phyloP scores from a whole-genome alignment of 1,284 basidiomycete genomes.

The Rhizoctonia solani region DNA sequence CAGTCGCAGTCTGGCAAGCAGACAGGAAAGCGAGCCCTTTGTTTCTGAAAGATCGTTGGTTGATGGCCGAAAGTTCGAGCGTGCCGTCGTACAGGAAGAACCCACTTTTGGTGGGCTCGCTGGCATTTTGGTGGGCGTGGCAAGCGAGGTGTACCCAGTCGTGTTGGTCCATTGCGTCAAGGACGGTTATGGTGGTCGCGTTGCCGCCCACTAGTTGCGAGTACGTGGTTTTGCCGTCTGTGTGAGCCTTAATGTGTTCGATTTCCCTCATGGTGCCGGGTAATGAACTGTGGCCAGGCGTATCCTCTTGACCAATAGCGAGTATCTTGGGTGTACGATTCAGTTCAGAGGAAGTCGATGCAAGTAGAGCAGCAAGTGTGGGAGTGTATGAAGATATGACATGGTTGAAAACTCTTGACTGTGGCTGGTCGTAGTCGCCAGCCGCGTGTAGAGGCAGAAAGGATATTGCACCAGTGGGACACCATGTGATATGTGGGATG shows the following conservation, averaged over 20 bases:
- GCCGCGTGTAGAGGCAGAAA: too few species aligned
- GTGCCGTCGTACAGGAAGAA: slow-evolving; percentile 9
- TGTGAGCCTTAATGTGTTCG: not conserved
- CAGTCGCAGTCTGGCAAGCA: slow-evolving; percentile 30
- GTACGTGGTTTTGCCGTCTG: not conserved
- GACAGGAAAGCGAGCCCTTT: slow-evolving; percentile 27
- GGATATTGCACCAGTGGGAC: slow-evolving; percentile 37
- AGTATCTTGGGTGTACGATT: not conserved
- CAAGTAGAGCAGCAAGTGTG: too few species aligned
- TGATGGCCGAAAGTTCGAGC: slow-evolving; percentile 1
- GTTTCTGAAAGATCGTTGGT: not conserved
- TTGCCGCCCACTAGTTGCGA: not conserved
- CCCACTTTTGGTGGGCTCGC: not conserved
- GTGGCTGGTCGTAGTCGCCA: too few species aligned
- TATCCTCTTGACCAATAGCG: not conserved
- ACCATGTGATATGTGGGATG: slow-evolving; percentile 38
- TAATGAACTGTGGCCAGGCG: not conserved
- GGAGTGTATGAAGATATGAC: too few species aligned
- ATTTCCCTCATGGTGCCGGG: not conserved
- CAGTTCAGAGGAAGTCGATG: not conserved
- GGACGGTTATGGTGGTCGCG: not conserved
- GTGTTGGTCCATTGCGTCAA: slow-evolving; percentile 4
- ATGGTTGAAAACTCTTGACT: too few species aligned
- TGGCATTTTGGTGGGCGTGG: too few species aligned
- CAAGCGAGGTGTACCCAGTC: slow-evolving; percentile 11